Conservation (phyloP, 106 monocot genomes). For the Dactylorhiza incarnata region DNA sequence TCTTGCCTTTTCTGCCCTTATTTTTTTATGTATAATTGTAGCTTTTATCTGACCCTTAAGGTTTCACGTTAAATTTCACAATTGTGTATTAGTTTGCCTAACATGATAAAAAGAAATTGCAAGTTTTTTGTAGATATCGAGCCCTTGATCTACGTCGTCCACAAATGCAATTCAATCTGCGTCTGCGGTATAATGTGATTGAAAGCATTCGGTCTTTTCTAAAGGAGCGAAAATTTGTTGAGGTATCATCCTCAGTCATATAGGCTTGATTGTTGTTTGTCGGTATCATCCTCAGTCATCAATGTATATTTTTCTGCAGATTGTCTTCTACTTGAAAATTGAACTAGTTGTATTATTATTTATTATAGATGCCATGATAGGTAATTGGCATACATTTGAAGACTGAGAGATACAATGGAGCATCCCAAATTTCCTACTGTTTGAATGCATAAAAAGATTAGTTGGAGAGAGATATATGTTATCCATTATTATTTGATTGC, state of each 20-base stretch:
- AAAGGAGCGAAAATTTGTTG: constrained; percentile 91
- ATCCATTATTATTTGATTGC: not conserved
- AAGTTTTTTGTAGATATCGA: constrained; percentile 56
- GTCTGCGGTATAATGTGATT: constrained; percentile 71
- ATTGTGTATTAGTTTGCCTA: not conserved
- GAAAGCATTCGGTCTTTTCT: constrained; percentile 73
- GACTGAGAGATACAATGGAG: not conserved
- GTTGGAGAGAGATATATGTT: not conserved
- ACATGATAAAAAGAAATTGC: constrained; percentile 7
- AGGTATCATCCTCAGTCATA: constrained; percentile 37
- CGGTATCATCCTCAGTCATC: constrained; percentile 28
- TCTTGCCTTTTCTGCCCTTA: not conserved
- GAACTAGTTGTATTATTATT: not conserved
- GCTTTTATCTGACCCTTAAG: not conserved
- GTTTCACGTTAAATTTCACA: not conserved
- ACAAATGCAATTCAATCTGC: constrained; percentile 87
- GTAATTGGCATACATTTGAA: not conserved
- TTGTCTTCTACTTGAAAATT: not conserved
- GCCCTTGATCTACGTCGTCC: constrained; percentile 76
- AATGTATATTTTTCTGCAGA: not conserved
- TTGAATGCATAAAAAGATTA: not conserved
- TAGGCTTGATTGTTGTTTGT: too few species aligned
- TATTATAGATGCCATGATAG: not conserved
- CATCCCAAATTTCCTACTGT: not conserved
- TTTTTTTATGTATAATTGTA: not conserved